A percentile compares a stretch with the other conserved stretches of the same genome.
These are phyloP conservation scores for Pelagophyceae sp. DNA, from an alignment of 352 stramenopile species.

Conservation along the genomic window DNA sequence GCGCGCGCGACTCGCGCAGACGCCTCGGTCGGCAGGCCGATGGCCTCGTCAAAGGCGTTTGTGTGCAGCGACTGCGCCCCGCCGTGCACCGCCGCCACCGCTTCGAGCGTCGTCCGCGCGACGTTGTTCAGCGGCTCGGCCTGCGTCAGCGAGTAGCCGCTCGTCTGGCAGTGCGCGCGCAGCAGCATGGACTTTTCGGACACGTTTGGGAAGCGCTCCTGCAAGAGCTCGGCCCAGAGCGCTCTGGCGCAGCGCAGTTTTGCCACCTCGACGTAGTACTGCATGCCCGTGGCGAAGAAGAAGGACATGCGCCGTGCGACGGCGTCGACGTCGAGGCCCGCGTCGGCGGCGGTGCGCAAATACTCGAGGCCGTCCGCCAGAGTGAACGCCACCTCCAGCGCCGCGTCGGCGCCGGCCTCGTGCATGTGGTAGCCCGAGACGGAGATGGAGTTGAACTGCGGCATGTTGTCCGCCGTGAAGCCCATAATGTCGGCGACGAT, in stretches of 20 bases:
- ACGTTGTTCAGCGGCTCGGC: conserved; percentile 97
- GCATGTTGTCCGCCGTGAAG: conserved; percentile 88
- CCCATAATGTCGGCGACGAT: conserved; percentile 93
- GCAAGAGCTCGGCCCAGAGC: conserved; percentile 83
- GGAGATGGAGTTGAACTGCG: conserved; percentile 93
- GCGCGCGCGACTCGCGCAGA: conserved; percentile 88
- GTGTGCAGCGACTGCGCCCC: conserved; percentile 94
- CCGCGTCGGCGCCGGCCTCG: conserved; percentile 84
- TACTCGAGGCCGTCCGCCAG: conserved; percentile 95
- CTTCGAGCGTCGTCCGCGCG: conserved; percentile 90
- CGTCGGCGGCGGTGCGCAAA: conserved; percentile 72
- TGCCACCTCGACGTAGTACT: conserved; percentile 92
- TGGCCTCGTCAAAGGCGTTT: conserved; percentile 91
- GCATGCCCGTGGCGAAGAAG: conserved; percentile 96
- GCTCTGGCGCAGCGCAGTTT: conserved; percentile 83
- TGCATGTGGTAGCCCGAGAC: conserved; percentile 97
- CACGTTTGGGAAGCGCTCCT: conserved; percentile 72
- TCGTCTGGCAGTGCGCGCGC: conserved; percentile 92
- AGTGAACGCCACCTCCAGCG: conserved; percentile 89
- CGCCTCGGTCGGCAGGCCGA: conserved; percentile 89
- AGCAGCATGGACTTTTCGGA: conserved; percentile 73
- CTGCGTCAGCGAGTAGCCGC: conserved; percentile 87
- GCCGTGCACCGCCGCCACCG: conserved; percentile 76
- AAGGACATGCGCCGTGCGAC: conserved; percentile 87
- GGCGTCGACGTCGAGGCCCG: conserved; percentile 82